Evolutionary conservation across 768 basidiomycete species (phyloP).

Genomic region (Naganishia friedmannii): DNA sequence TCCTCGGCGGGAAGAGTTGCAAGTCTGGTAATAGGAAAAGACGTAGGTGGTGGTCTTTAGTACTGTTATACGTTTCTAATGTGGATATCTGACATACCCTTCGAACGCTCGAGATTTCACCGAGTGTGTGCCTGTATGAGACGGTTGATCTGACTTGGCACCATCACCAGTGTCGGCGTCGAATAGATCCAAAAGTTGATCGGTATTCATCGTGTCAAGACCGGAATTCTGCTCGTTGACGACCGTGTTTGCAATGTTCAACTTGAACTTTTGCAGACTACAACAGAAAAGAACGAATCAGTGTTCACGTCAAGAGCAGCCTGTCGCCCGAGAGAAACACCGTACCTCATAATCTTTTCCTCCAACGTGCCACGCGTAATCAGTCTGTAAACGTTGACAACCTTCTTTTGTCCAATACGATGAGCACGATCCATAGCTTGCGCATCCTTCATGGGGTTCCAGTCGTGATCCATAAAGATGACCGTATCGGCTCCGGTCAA

Average conservation of each 20-base stretch:
- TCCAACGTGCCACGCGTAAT: constrained; percentile 96
- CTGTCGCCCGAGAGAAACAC: too few species aligned
- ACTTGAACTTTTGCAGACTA: constrained; percentile 95
- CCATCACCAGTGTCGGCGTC: constrained; percentile 49
- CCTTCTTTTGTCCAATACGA: constrained; percentile 96
- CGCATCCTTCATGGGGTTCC: constrained; percentile 99
- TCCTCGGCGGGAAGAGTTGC: constrained; percentile 89
- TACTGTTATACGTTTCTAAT: constrained; percentile 2
- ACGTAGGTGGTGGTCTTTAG: background rate
- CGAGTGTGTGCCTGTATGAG: constrained; percentile 58
- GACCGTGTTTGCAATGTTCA: constrained; percentile 94
- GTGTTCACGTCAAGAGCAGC: too few species aligned
- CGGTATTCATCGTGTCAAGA: constrained; percentile 91
- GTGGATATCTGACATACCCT: constrained; percentile 54
- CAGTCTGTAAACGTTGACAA: constrained; percentile 95
- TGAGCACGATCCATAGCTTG: constrained; percentile 99
- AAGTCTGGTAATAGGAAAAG: constrained; percentile 52
- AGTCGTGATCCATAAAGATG: constrained; percentile 98
- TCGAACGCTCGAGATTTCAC: constrained; percentile 78
- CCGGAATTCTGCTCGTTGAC: constrained; percentile 97
- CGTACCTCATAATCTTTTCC: constrained; percentile 99
- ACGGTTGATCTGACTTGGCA: constrained; percentile 39
- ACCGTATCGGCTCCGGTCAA: constrained; percentile 98
- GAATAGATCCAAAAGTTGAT: constrained; percentile 92
- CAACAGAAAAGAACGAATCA: background rate